Conservation (phyloP, 148 eudicot species). For the Arctostaphylos glauca region DNA sequence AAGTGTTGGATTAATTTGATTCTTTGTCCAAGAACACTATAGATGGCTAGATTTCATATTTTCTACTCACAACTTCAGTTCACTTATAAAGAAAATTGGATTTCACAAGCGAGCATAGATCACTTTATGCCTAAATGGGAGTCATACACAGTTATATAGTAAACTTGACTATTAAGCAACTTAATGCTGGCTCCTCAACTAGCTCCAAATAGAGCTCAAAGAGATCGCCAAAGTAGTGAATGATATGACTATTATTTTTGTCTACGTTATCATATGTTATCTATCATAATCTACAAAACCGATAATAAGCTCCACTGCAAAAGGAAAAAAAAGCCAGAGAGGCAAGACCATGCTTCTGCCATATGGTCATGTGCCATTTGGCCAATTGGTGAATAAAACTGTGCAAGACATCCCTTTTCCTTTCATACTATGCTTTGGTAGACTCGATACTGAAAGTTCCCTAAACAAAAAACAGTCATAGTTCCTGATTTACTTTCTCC, state of each 20-base stretch:
- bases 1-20: too few species aligned
- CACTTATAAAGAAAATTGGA: too few species aligned
- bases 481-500: not conserved
- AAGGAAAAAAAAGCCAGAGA: not conserved
- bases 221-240: not conserved
- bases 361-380: too few species aligned
- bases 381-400: not conserved
- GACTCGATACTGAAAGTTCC: not conserved
- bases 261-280: not conserved
- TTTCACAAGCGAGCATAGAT: too few species aligned
- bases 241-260: not conserved
- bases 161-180: too few species aligned
- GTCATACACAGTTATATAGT: too few species aligned
- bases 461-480: too few species aligned
- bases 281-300: not conserved
- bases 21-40: too few species aligned
- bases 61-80: too few species aligned
- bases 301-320: not conserved
- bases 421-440: not conserved
- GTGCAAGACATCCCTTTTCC: not conserved
- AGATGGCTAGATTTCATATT: too few species aligned
- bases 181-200: not conserved
- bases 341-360: not conserved
- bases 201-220: slow-evolving; percentile 1
- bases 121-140: too few species aligned